Evolutionary conservation across 768 basidiomycete genomes (phyloP), one percentile per base, ranked within the genome.

Genomic region (Sarcodon sp.): DNA sequence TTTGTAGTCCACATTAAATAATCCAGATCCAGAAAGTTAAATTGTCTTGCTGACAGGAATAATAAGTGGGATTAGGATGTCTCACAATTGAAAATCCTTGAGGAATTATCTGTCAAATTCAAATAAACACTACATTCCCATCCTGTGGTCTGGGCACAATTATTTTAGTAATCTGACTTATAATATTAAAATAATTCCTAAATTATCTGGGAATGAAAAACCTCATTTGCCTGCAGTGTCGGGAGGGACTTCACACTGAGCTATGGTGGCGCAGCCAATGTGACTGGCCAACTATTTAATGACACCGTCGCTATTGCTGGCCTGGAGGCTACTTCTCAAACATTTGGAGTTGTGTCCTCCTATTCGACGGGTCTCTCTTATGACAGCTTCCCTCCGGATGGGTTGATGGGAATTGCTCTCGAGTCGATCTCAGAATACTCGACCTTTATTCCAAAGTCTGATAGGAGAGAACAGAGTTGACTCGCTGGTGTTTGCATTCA

Each of bases 181-280:
- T n/a, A n/a, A n/a, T n/a, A n/a, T n/a, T n/a, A n/a, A n/a, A n/a
- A n/a, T n/a, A n/a, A n/a, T n/a, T n/a, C n/a, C n/a, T n/a, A n/a
- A n/a, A n/a, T n/a, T n/a, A n/a, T n/a, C n/a, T n/a, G n/a, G n/a
- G n/a, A n/a, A n/a, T n/a, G n/a, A n/a, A n/a, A n/a, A n/a, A n/a
- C n/a, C n/a, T n/a, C n/a, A n/a, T n/a, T n/a, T n/a, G n/a, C n/a
- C n/a, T n/a, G n/a, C n/a, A n/a, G n/a, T n/a, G n/a, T n/a, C n/a
- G 38, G 54, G 10, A 57, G 63, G 11, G 52, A 52, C 8, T 76
- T 75, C 56, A 57, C 53, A 12, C 65, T 78, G 47, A 50, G 58
- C 9, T 77, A 71, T 52, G 76, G 70, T 32, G 75, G 78, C 51
- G 73, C 73, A 4, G 69, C 67, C 1, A 58, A 63, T 4, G 72